Evolutionary conservation across 352 stramenopile genomes (phyloP).

Genomic region (Aphanomyces cochlioides): DNA sequence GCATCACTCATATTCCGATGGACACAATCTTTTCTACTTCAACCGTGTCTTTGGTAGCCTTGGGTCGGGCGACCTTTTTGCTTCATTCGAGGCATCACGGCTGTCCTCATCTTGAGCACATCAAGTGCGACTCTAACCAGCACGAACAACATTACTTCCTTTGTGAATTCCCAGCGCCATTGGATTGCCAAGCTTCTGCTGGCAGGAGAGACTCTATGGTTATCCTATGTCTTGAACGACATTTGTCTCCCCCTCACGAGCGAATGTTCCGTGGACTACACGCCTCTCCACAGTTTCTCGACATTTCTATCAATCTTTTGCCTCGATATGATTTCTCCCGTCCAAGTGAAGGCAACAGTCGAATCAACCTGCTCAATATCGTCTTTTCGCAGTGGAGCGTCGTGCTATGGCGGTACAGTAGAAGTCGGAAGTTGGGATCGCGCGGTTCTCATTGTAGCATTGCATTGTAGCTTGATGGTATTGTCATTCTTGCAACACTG

Average conservation of each 20-base stretch:
- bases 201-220: too few species aligned
- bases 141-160: background rate
- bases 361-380: too few species aligned
- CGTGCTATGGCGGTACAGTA: too few species aligned
- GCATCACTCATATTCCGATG: background rate
- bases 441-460: background rate
- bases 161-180: background rate
- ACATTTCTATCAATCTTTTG: too few species aligned
- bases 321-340: too few species aligned
- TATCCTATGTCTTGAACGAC: too few species aligned
- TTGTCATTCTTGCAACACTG: background rate
- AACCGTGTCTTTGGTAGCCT: constrained; percentile 11
- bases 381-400: too few species aligned
- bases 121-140: background rate
- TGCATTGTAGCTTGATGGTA: background rate
- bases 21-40: constrained; percentile 20
- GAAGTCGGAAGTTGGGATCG: too few species aligned
- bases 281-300: too few species aligned
- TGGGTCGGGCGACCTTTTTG: constrained; percentile 24
- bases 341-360: too few species aligned
- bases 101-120: constrained; percentile 1
- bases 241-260: too few species aligned
- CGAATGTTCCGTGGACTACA: too few species aligned
- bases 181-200: background rate
- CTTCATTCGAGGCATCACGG: constrained; percentile 16